Base-by-base conservation (phyloP, 148 eudicot genomes). In the Arctostaphylos glauca region DNA sequence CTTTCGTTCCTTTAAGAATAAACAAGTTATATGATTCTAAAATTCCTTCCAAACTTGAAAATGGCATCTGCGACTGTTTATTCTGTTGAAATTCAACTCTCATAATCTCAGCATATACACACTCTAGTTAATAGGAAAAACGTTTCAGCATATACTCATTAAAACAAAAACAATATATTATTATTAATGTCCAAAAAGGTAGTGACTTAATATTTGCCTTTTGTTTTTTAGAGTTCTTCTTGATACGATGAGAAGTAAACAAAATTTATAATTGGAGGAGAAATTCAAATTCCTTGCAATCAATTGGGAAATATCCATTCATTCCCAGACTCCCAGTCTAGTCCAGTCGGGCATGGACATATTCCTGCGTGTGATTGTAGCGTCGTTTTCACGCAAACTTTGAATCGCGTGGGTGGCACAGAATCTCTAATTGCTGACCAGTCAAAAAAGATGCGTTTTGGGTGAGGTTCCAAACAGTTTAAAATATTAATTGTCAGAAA, bases 401-500 rank as follows among this genome's bases (percentile, higher is more conserved):
- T 4, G 74, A 38, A 68, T 68, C 47, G 74, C 74, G 74, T 68
- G 9, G 9, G 47, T 68, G 6, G 2, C n/a, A 68, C 44, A 14
- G 74, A 68, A 68, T 38, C 74, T 14, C 74, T 38, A 68, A 68
- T 68, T 38, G 31, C 74, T 41, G 74, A 68, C 74, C 74, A 68
- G 74, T 68, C 46, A 68, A 60, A 68, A 68, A 68, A 15, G 46
- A 68, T 31, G 68, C 38, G 38, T 8, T 62, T n/a, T 19, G 66
- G 25, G 66, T 60, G 66, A 60, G 66, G 25, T 60, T 62, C 68
- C 68, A 62, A 21, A 21, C 64, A 6, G 38, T 31, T 31, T 1
- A 31, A 31, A 1, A 31, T 31, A 31, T 31, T 31, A 31, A 31
- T 31, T 31, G 38, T 31, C 38, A n/a, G n/a, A n/a, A n/a, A n/a